Evolutionary conservation across 768 basidiomycete genomes (phyloP).

Genomic region (Glaciozyma martinii): DNA sequence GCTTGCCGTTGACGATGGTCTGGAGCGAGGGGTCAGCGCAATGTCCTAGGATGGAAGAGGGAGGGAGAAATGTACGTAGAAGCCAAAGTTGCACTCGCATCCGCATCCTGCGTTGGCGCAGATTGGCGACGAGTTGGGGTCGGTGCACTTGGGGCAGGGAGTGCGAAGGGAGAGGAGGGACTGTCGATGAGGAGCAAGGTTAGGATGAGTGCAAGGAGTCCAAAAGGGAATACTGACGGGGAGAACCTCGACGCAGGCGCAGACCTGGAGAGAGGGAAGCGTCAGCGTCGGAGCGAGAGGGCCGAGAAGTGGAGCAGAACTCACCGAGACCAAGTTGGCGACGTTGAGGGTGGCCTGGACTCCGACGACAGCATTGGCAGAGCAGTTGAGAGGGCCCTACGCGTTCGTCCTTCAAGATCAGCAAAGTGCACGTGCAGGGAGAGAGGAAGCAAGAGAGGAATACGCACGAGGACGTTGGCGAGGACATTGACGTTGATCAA

Average conservation of each 20-base stretch:
- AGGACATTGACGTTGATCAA: neutral
- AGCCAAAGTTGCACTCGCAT: neutral
- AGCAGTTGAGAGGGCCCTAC: neutral
- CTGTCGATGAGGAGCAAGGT: neutral
- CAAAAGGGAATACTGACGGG: neutral
- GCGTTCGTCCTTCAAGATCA: neutral
- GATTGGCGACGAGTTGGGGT: neutral
- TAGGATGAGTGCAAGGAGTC: neutral
- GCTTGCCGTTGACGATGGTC: neutral
- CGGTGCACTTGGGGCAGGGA: neutral
- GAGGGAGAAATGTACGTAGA: neutral
- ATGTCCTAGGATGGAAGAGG: neutral
- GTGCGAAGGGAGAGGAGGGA: neutral
- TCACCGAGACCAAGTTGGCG: neutral
- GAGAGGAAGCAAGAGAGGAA: neutral
- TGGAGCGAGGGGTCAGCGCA: neutral
- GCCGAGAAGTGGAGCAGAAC: neutral
- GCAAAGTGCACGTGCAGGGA: neutral
- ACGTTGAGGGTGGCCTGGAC: neutral
- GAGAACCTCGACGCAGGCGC: neutral
- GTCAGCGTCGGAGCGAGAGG: neutral
- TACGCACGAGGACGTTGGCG: neutral
- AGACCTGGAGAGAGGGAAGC: neutral
- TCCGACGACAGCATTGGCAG: neutral
- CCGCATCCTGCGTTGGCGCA: neutral